A percentile compares a stretch with the other conserved stretches of the same genome.
Conservation (phyloP, 306 rosid species). For the Gillenia trifoliata region DNA sequence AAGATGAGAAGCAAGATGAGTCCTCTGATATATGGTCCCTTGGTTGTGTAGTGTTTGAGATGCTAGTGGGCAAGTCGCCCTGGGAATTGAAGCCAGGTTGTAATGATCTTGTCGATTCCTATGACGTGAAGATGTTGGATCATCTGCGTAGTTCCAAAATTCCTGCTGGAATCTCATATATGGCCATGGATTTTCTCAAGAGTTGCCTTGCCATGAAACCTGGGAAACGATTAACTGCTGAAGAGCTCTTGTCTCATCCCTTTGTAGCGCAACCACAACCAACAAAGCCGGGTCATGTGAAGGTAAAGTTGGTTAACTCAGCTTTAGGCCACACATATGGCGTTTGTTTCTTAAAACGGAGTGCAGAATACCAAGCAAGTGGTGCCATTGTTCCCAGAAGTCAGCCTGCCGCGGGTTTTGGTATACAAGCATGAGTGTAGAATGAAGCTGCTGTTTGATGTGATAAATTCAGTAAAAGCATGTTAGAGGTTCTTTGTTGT, state of each 20-base stretch:
- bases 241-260: slow-evolving; percentile 20
- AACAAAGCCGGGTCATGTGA: neutral
- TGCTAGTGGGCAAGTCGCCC: slow-evolving; percentile 18
- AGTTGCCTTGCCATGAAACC: slow-evolving; percentile 18
- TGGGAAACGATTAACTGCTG: slow-evolving; percentile 21
- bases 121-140: neutral
- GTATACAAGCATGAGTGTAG: too few relatives aligned
- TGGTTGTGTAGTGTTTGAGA: slow-evolving; percentile 25
- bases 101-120: neutral
- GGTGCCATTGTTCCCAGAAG: neutral
- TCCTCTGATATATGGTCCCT: slow-evolving; percentile 34
- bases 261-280: neutral
- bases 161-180: neutral
- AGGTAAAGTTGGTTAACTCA: neutral
- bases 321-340: neutral
- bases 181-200: slow-evolving; percentile 22
- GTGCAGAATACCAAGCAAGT: neutral
- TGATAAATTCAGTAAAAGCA: neutral
- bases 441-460: neutral
- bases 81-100: slow-evolving; percentile 15
- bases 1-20: slow-evolving; percentile 5
- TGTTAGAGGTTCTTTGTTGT: neutral
- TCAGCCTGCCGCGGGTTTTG: neutral
- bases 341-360: neutral
- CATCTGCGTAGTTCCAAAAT: neutral